Percentiles rank a stretch among this genome's conserved stretches.
These are phyloP conservation scores for Rhynchosporium agropyri DNA, from an alignment of 2,329 filamentous ascomycete genomes.

Conservation along the genomic window DNA sequence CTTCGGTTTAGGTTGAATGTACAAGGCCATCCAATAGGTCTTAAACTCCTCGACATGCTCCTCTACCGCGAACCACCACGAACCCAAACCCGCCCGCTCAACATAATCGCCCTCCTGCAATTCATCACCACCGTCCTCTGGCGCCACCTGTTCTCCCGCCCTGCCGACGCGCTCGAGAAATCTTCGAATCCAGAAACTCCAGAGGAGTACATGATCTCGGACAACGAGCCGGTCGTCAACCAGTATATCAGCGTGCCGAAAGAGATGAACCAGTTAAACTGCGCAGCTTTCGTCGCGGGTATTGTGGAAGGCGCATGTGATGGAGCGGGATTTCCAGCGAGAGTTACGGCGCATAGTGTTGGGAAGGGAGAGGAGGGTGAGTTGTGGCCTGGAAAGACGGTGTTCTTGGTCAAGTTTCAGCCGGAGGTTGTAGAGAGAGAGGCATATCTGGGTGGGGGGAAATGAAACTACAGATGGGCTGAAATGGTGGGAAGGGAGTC, in stretches of 20 bases:
- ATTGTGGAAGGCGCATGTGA: conserved; percentile 96
- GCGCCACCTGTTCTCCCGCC: conserved; percentile 87
- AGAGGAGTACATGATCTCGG: conserved; percentile 98
- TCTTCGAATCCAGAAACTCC: conserved; percentile 78
- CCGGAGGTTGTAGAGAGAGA: conserved; percentile 91
- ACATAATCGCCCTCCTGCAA: conserved; percentile 88
- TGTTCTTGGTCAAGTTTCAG: conserved; percentile 92
- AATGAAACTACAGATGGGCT: not conserved
- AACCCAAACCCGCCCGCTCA: conserved; percentile 75
- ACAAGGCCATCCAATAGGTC: conserved; percentile 90
- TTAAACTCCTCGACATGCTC: conserved; percentile 92
- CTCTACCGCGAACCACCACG: conserved; percentile 78
- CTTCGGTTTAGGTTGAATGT: conserved; percentile 69
- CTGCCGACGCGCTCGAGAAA: conserved; percentile 92
- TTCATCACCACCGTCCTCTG: conserved; percentile 93
- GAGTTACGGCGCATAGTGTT: conserved; percentile 86
- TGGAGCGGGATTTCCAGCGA: conserved; percentile 84
- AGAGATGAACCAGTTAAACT: conserved; percentile 96
- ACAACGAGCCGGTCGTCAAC: conserved; percentile 97
- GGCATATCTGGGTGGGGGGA: conserved; percentile 61
- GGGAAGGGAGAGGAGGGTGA: conserved; percentile 62
- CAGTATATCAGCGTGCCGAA: conserved; percentile 89
- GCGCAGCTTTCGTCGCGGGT: conserved; percentile 91
- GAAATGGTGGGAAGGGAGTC: conserved; percentile 1
- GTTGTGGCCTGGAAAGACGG: conserved; percentile 95